Conservation (phyloP, 257 asterid species). For the Mentha longifolia region DNA sequence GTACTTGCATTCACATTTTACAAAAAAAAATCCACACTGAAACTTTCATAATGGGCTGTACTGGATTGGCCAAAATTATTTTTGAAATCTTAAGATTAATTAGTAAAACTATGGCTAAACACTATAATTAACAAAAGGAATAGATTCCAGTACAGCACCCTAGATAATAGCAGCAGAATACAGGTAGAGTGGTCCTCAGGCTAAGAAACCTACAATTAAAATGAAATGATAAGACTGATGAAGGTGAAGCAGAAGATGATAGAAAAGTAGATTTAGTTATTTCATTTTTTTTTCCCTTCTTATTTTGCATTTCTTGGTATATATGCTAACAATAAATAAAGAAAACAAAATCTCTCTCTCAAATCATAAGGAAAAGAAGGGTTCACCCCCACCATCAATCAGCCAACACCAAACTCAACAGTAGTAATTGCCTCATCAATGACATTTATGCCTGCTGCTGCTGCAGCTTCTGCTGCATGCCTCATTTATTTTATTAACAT, state of each 20-base stretch:
- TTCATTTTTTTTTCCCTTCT: not conserved
- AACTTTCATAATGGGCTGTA: too few relatives aligned
- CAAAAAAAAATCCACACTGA: too few relatives aligned
- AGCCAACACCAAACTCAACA: conserved; percentile 19
- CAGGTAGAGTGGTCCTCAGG: conserved; percentile 32
- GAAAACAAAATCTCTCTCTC: not conserved
- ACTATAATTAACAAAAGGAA: not conserved
- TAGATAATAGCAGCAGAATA: conserved; percentile 6
- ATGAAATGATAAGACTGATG: conserved; percentile 23
- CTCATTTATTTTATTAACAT: conserved; percentile 9
- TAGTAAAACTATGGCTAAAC: not conserved
- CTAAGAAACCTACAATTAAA: not conserved
- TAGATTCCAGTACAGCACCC: conserved; percentile 6
- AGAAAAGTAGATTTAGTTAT: not conserved
- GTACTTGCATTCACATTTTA: too few relatives aligned
- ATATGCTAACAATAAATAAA: not conserved
- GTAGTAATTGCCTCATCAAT: conserved; percentile 33
- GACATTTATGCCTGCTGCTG: conserved; percentile 23
- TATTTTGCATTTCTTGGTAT: conserved; percentile 31
- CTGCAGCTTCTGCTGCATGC: not conserved
- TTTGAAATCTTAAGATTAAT: not conserved
- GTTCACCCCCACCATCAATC: conserved; percentile 16
- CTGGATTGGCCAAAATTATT: too few relatives aligned
- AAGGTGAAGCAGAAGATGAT: conserved; percentile 20
- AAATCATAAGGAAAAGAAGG: conserved; percentile 19